phyloP scores from a whole-genome alignment of 73 alveolate species.

The Tetrahymena elliotti region DNA sequence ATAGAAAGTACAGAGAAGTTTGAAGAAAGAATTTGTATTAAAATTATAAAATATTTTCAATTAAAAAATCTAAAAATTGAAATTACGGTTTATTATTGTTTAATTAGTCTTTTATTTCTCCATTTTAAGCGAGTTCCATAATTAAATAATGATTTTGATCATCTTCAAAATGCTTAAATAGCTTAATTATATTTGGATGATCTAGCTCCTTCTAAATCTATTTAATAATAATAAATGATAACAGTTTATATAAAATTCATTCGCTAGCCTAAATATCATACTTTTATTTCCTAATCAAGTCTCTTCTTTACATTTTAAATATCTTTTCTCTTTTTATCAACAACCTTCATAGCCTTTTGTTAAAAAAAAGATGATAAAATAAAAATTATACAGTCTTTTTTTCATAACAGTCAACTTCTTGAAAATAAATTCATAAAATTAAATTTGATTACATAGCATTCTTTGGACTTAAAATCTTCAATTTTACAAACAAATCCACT shows the following conservation, averaged over 20 bases:
- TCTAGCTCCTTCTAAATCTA: constrained; percentile 5
- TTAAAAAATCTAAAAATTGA: too few species aligned
- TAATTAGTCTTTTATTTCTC: not conserved
- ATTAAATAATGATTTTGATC: constrained; percentile 4
- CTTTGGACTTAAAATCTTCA: not conserved
- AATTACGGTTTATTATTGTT: not conserved
- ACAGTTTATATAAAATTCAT: not conserved
- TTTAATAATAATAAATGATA: not conserved
- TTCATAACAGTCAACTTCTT: not conserved
- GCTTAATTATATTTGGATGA: constrained; percentile 5
- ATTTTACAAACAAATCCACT: not conserved
- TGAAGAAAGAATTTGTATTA: too few species aligned
- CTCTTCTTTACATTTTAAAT: not conserved
- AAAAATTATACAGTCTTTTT: not conserved
- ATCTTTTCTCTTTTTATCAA: not conserved
- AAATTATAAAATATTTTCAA: too few species aligned
- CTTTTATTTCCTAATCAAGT: not conserved
- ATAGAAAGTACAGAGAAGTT: not conserved
- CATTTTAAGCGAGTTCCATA: constrained; percentile 22
- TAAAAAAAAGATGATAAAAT: not conserved
- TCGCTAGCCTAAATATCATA: not conserved
- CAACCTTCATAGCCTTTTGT: not conserved
- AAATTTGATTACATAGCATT: not conserved
- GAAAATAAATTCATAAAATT: not conserved
- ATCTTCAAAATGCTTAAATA: constrained; percentile 8